These are phyloP conservation scores for Rhododendron henanense DNA, from an alignment of 148 eudicot genomes.

Conservation along the genomic window DNA sequence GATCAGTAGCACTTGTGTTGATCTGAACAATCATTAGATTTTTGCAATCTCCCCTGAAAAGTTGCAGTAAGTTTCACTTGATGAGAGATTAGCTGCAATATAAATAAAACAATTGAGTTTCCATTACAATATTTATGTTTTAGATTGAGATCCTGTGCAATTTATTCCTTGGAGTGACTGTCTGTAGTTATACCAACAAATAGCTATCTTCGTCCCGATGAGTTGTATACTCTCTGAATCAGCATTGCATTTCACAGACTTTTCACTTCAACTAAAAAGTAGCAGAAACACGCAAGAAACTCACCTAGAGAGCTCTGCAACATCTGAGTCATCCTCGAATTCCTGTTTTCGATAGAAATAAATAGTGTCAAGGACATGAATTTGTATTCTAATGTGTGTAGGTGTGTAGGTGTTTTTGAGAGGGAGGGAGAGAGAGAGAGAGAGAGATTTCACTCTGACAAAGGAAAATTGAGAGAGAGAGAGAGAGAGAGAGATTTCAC, in stretches of 20 bases:
- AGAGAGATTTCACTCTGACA: not conserved
- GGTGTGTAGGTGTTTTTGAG: not conserved
- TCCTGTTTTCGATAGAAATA: slow-evolving; percentile 38
- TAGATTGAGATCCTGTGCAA: not conserved
- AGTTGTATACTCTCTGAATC: no score
- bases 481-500: no score
- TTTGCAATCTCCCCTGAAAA: slow-evolving; percentile 90
- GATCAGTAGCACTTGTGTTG: slow-evolving; percentile 60
- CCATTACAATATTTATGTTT: not conserved
- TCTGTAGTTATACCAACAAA: no score
- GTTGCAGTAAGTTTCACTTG: not conserved
- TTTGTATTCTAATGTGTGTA: no score
- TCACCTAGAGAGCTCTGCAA: slow-evolving; percentile 92
- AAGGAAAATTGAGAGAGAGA: no score
- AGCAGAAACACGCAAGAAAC: slow-evolving; percentile 7
- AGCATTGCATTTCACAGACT: not conserved
- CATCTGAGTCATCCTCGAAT: slow-evolving; percentile 88
- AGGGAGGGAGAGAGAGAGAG: not conserved
- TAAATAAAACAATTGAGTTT: not conserved
- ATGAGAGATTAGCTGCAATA: not conserved
- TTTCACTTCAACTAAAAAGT: not conserved
- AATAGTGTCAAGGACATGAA: slow-evolving; percentile 3
- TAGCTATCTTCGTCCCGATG: no score
- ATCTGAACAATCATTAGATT: slow-evolving; percentile 90
- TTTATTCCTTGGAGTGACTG: no score